phyloP scores from a whole-genome alignment of 2,329 filamentous ascomycete species.

The Coniochaeta sp. region DNA sequence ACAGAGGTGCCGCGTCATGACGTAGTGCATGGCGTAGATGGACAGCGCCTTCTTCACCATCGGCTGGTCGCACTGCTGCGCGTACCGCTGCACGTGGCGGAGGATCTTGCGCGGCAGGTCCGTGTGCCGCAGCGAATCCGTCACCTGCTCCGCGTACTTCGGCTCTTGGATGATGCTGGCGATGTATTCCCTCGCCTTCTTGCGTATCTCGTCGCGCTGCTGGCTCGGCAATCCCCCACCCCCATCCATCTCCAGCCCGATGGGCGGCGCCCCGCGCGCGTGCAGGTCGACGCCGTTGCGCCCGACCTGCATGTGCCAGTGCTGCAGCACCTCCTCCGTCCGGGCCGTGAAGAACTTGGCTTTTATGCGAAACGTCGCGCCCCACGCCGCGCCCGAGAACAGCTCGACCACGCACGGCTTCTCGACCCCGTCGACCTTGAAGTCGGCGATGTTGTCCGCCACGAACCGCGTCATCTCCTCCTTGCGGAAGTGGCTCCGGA shows the following conservation, averaged over 20 bases:
- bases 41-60: constrained; percentile 47
- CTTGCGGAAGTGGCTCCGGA: constrained; percentile 42
- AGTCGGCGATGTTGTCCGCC: constrained; percentile 39
- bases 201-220: constrained; percentile 38
- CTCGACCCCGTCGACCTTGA: constrained; percentile 32
- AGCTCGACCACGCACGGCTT: constrained; percentile 38
- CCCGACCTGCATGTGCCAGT: constrained; percentile 38
- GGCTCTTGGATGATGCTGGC: constrained; percentile 41
- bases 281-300: constrained; percentile 32
- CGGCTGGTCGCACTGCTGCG: constrained; percentile 31
- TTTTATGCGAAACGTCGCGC: constrained; percentile 34
- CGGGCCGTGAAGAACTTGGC: constrained; percentile 47
- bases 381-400: constrained; percentile 38
- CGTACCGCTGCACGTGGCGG: constrained; percentile 39
- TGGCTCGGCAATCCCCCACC: constrained; percentile 14
- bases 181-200: constrained; percentile 40
- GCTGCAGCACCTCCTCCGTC: constrained; percentile 38
- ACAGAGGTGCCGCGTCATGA: constrained; percentile 48
- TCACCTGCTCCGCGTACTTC: constrained; percentile 41
- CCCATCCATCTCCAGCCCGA: constrained; percentile 42
- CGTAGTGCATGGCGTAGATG: constrained; percentile 51
- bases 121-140: constrained; percentile 37
- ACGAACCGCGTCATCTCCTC: constrained; percentile 43
- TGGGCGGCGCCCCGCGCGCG: constrained; percentile 36
- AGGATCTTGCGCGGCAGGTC: constrained; percentile 39